Evolutionary conservation across 2,329 filamentous ascomycete species (phyloP).

Genomic region (Aphanocladium album): DNA sequence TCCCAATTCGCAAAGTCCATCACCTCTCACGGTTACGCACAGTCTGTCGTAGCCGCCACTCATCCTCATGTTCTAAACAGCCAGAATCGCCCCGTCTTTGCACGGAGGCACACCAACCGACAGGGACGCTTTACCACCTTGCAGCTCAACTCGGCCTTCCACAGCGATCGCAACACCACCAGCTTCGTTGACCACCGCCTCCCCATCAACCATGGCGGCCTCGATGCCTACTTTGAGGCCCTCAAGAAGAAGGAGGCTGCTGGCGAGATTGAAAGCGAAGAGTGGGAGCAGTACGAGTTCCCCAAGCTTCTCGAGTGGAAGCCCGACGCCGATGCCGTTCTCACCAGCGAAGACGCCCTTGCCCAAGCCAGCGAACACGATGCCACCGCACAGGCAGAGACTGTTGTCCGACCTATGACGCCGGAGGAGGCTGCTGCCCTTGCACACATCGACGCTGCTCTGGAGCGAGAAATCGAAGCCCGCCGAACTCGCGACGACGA

Average conservation of each 20-base stretch:
- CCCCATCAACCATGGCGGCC: slow-evolving; percentile 53
- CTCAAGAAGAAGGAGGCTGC: slow-evolving; percentile 70
- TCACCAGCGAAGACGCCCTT: slow-evolving; percentile 54
- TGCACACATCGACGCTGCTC: slow-evolving; percentile 78
- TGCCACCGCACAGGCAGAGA: slow-evolving; percentile 32
- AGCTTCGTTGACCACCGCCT: slow-evolving; percentile 52
- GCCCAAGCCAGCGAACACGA: slow-evolving; percentile 25
- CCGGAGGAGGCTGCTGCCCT: slow-evolving; percentile 55
- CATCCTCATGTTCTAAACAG: slow-evolving; percentile 73
- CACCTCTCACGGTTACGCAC: slow-evolving; percentile 95
- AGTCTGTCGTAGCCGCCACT: slow-evolving; percentile 92
- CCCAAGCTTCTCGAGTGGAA: slow-evolving; percentile 88
- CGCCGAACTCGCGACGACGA: slow-evolving; percentile 41
- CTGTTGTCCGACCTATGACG: slow-evolving; percentile 33
- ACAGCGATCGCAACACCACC: slow-evolving; percentile 49
- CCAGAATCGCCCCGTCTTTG: slow-evolving; percentile 62
- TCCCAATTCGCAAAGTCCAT: slow-evolving; percentile 80
- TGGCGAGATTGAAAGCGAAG: slow-evolving; percentile 59
- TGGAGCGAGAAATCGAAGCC: slow-evolving; percentile 70
- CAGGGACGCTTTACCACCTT: slow-evolving; percentile 50
- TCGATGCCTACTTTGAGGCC: slow-evolving; percentile 90
- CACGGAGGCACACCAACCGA: slow-evolving; percentile 51
- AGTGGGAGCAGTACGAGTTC: slow-evolving; percentile 91
- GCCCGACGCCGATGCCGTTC: slow-evolving; percentile 50
- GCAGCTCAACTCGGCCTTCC: slow-evolving; percentile 74